A percentile compares a stretch with the other conserved stretches of the same genome.
These are phyloP conservation scores for Pseudonitzschia pungens DNA, from an alignment of 108 stramenopile genomes.

Conservation along the genomic window DNA sequence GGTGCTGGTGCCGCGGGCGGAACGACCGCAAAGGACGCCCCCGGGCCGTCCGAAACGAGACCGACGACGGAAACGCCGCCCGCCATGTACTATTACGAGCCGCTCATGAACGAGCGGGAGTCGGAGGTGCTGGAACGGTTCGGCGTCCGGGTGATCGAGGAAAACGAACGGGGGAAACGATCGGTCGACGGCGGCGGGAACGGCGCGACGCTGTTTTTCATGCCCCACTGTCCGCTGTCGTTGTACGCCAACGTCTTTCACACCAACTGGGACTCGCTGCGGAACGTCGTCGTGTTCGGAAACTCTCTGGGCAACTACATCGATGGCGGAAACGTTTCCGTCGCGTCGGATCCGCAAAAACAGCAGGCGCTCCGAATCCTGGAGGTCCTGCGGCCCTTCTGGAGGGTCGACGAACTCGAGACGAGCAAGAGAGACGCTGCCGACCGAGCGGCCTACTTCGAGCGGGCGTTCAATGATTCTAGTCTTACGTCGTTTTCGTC, in stretches of 20 bases:
- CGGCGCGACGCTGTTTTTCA: slow-evolving; percentile 41
- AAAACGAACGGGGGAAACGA: slow-evolving; percentile 43
- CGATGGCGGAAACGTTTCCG: slow-evolving; percentile 10
- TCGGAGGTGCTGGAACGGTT: slow-evolving; percentile 14
- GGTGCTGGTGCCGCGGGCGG: not conserved
- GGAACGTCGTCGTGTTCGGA: slow-evolving; percentile 24
- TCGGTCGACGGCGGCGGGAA: slow-evolving; percentile 7
- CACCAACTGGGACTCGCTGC: slow-evolving; percentile 36
- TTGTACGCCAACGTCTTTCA: slow-evolving; percentile 42
- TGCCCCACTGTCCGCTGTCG: slow-evolving; percentile 52
- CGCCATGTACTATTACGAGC: slow-evolving; percentile 39
- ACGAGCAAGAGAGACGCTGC: slow-evolving; percentile 19
- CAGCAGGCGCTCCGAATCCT: slow-evolving; percentile 15
- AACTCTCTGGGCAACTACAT: slow-evolving; percentile 36
- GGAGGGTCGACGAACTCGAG: slow-evolving; percentile 6
- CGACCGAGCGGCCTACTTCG: slow-evolving; percentile 31
- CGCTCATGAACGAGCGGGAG: slow-evolving; percentile 34
- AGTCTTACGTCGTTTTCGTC: slow-evolving; percentile 23
- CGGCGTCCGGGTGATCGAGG: slow-evolving; percentile 25
- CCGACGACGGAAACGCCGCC: not conserved
- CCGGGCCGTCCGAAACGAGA: not conserved
- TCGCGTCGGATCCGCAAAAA: not conserved
- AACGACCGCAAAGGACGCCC: not conserved
- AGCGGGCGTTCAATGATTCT: slow-evolving; percentile 48
- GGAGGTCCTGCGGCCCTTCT: slow-evolving; percentile 24